phyloP scores from a whole-genome alignment of 805 yeast genomes.

The Isabelozyma pseudorhagii region DNA sequence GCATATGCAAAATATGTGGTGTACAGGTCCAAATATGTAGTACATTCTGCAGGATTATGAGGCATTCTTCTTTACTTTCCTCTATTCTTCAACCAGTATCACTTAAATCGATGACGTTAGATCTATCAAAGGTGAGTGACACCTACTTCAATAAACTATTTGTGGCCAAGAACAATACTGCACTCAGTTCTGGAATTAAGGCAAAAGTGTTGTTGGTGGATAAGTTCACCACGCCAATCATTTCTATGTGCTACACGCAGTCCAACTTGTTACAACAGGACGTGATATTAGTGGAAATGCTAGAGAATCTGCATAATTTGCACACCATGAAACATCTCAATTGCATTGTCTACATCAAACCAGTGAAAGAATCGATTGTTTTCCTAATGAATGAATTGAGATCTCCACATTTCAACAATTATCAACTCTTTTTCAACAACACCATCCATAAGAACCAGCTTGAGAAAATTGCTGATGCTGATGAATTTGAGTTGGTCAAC shows the following conservation, averaged over 20 bases:
- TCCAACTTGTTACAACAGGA: slow-evolving; percentile 78
- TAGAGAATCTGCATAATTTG: slow-evolving; percentile 59
- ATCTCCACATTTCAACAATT: slow-evolving; percentile 75
- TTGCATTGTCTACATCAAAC: slow-evolving; percentile 77
- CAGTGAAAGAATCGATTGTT: slow-evolving; percentile 62
- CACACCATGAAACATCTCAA: slow-evolving; percentile 62
- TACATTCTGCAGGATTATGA: neutral
- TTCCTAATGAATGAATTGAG: slow-evolving; percentile 62
- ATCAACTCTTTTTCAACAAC: slow-evolving; percentile 78
- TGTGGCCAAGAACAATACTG: slow-evolving; percentile 11
- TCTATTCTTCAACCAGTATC: neutral
- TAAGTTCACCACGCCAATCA: slow-evolving; percentile 70
- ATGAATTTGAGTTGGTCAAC: slow-evolving; percentile 75
- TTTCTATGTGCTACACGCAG: slow-evolving; percentile 89
- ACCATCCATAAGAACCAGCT: slow-evolving; percentile 69
- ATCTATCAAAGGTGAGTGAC: slow-evolving; percentile 24
- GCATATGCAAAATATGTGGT: too few relatives aligned
- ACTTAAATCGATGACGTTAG: slow-evolving; percentile 18
- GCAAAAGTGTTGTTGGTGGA: slow-evolving; percentile 81
- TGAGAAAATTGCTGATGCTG: slow-evolving; percentile 87
- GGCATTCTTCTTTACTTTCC: neutral
- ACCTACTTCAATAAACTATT: slow-evolving; percentile 30
- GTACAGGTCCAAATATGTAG: too few relatives aligned
- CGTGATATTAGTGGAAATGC: slow-evolving; percentile 71
- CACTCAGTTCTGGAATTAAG: slow-evolving; percentile 21